Evolutionary conservation across 768 basidiomycete genomes (phyloP), one percentile per base, ranked within the genome.

Genomic region (Podaxis sp.): DNA sequence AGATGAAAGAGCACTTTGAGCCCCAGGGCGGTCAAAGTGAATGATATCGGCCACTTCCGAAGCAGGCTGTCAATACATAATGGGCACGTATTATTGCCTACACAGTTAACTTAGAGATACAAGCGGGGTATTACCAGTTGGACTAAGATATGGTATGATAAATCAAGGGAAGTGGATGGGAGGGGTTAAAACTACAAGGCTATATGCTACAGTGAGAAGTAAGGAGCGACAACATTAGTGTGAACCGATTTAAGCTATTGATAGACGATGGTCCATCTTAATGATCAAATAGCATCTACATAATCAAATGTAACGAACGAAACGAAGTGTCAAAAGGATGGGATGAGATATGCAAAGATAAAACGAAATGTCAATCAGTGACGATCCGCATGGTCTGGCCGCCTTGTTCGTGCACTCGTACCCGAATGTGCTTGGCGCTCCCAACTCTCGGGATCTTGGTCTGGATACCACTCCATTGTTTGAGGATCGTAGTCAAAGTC

Each of bases 401-500:
- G 72, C 68, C 77, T 76, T n/a, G 51, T 38, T 40, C 77, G 73
- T 47, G 71, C 51, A 65, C 63, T 61, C 62, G 63, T 70, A 51
- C 72, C 76, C 46, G 78, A 69, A 50, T 76, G 74, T 32, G 74
- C 78, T 68, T 82, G 83, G 54, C 81, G 79, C 65, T 90, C 87
- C 90, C 90, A 92, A 21, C 69, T 57, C 18, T 70, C 68, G 46
- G 82, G 84, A 11, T 86, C 86, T 69, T 93, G 88, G 28, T 82
- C 86, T 13, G 82, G 81, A 14, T 79, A 46, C 92, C 92, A 94
- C 36, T 81, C 78, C 11, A 87, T 87, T 0, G 85, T 82, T 44
- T 70, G 61, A 0, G 85, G 72, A 64, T 91, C 82, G 51, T 87
- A 82, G 66, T 94, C 92, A 65, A 94, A 94, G 68, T 94, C 91